phyloP scores from a whole-genome alignment of 768 basidiomycete species.

The Scleroderma bovista region DNA sequence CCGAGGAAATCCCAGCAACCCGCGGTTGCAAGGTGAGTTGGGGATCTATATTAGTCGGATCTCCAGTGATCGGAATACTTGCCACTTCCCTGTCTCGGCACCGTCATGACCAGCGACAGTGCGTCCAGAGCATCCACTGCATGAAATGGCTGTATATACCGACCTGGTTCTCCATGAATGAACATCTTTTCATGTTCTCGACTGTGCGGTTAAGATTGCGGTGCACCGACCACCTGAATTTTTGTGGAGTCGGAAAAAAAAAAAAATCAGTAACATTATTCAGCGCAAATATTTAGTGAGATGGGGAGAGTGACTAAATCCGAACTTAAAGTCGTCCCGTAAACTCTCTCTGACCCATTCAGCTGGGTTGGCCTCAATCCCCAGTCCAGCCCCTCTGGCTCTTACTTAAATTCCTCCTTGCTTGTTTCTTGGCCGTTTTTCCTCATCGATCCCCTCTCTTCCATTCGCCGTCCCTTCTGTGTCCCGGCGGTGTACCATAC shows the following conservation, averaged over 20 bases:
- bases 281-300: slow-evolving; percentile 21
- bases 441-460: slow-evolving; percentile 10
- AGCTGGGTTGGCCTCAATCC: not conserved
- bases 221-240: not conserved
- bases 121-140: not conserved
- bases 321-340: slow-evolving; percentile 10
- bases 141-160: not conserved
- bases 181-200: not conserved
- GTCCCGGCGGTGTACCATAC: slow-evolving; percentile 10
- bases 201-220: slow-evolving; percentile 1
- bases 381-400: too few relatives aligned
- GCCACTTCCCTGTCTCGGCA: slow-evolving; percentile 15
- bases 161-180: slow-evolving; percentile 2
- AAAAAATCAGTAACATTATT: slow-evolving; percentile 11
- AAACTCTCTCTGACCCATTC: not conserved
- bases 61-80: slow-evolving; percentile 22
- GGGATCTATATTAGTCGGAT: slow-evolving; percentile 24
- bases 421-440: slow-evolving; percentile 12
- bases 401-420: not conserved
- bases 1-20: too few relatives aligned
- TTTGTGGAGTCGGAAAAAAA: not conserved
- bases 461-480: slow-evolving; percentile 13
- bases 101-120: slow-evolving; percentile 11
- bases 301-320: slow-evolving; percentile 16
- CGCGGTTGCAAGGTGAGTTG: not conserved